These are phyloP conservation scores for Cucurbita pepo DNA, from an alignment of 306 rosid species.

Conservation along the genomic window DNA sequence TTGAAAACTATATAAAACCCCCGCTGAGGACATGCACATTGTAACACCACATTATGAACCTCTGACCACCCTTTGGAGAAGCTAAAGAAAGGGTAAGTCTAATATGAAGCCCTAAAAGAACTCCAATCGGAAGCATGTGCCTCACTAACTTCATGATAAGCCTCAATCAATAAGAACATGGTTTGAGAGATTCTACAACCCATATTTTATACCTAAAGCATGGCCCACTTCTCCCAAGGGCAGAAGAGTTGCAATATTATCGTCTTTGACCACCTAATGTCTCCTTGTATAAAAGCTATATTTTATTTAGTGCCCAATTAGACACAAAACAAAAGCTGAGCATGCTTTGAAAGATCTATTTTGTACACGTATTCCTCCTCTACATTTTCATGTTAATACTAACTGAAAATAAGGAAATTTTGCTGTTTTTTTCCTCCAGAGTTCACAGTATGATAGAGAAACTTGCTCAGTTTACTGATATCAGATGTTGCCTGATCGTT, in stretches of 20 bases:
- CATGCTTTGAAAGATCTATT: neutral
- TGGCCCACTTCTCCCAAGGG: neutral
- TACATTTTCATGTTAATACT: neutral
- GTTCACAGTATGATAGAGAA: constrained; percentile 88
- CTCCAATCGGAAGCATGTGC: neutral
- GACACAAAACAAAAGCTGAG: neutral
- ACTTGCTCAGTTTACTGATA: constrained; percentile 82
- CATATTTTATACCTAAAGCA: neutral
- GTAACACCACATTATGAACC: no score
- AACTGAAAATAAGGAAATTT: neutral
- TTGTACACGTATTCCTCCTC: neutral
- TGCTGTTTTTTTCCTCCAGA: constrained; percentile 25
- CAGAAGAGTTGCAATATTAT: neutral
- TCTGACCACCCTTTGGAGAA: neutral
- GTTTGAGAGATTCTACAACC: neutral
- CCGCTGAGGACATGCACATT: no score
- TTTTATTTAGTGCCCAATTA: neutral
- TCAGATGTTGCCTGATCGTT: constrained; percentile 79
- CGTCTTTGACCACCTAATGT: neutral
- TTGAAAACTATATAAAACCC: no score
- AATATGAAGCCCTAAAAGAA: neutral
- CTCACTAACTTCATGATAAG: neutral
- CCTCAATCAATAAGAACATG: neutral
- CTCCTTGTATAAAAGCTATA: neutral
- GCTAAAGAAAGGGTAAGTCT: neutral